Base-by-base conservation (phyloP, 495 filamentous ascomycete genomes). In the Astrothelium subdiscretum region DNA sequence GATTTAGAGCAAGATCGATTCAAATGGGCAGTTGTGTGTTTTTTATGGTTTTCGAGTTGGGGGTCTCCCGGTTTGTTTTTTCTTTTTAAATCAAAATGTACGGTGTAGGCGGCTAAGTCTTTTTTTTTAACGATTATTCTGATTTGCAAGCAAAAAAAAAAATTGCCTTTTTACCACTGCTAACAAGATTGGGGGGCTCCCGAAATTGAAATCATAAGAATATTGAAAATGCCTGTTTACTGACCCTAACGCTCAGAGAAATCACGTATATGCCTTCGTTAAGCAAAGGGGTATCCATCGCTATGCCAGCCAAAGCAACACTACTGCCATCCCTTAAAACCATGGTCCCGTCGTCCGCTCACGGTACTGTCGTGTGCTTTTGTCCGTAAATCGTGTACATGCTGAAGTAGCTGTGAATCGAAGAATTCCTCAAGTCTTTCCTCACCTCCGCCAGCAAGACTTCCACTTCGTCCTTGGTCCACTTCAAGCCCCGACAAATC, bases 391-490 rank as follows among this genome's bases (percentile, higher is more conserved):
- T 20, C 24, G 48, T 54, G 24, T 52, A 63, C 62, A 63, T 59
- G 15, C 31, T 57, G 20, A 63, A 35, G 32, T 62, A 66, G 26
- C 60, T 61, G 32, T 67, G 65, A 20, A 64, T 59, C 24, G 31
- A 38, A 1, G 59, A 24, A 15, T 58, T 62, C 31, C 43, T 32
- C 15, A 57, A 26, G 13, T 64, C 62, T 31, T 61, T 57, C 24
- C 65, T 42, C 29, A 66, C 65, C 2, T 38, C 24, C 12, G 65
- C 61, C 38, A 66, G 27, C 29, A 66, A 63, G 2, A 66, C 61
- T 24, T 58, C 62, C 40, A 66, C 65, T n/a, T 63, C 61, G 29
- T 66, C 61, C 20, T 42, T 61, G 29, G 24, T 51, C 65, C 65
- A 66, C 29, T 58, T 58, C 13, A 66, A 32, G 2, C 62, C 65